Conservation (phyloP, 2,329 filamentous ascomycete genomes). For the Colletotrichum spinosum region DNA sequence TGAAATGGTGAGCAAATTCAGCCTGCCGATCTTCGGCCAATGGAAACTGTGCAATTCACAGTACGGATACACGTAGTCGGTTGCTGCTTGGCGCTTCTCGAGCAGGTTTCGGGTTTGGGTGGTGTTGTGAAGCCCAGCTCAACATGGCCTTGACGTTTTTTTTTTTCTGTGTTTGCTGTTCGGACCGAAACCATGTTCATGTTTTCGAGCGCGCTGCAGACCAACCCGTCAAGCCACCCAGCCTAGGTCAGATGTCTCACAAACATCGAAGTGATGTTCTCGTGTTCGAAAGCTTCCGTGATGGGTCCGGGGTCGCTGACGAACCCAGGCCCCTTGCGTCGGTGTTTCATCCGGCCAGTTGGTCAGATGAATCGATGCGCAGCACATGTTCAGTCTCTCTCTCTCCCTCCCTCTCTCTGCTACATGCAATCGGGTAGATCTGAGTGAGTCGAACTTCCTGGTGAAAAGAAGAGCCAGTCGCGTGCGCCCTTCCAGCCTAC, state of each 20-base stretch:
- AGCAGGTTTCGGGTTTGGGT: constrained; percentile 9
- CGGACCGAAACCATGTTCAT: not conserved
- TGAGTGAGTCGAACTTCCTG: too few relatives aligned
- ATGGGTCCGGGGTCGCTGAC: constrained; percentile 17
- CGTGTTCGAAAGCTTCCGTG: constrained; percentile 22
- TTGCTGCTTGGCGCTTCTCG: constrained; percentile 16
- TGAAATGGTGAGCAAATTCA: too few relatives aligned
- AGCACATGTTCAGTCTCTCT: too few relatives aligned
- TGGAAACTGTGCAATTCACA: not conserved
- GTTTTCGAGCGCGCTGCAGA: not conserved
- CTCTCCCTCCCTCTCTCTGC: too few relatives aligned
- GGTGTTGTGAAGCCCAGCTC: constrained; percentile 11
- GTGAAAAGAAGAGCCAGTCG: too few relatives aligned
- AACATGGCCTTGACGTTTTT: constrained; percentile 7
- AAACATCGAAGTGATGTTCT: constrained; percentile 23
- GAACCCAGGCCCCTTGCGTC: constrained; percentile 29
- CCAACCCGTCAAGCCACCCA: constrained; percentile 15
- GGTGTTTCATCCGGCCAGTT: constrained; percentile 36
- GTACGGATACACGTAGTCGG: constrained; percentile 1
- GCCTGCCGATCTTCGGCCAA: not conserved
- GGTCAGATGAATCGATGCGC: constrained; percentile 21
- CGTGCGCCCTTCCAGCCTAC: too few relatives aligned
- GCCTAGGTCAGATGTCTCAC: constrained; percentile 9
- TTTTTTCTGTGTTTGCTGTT: constrained; percentile 7
- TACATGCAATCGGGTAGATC: too few relatives aligned